These are phyloP conservation scores for Trapa bicornis DNA, from an alignment of 345 rosid species.

Conservation along the genomic window DNA sequence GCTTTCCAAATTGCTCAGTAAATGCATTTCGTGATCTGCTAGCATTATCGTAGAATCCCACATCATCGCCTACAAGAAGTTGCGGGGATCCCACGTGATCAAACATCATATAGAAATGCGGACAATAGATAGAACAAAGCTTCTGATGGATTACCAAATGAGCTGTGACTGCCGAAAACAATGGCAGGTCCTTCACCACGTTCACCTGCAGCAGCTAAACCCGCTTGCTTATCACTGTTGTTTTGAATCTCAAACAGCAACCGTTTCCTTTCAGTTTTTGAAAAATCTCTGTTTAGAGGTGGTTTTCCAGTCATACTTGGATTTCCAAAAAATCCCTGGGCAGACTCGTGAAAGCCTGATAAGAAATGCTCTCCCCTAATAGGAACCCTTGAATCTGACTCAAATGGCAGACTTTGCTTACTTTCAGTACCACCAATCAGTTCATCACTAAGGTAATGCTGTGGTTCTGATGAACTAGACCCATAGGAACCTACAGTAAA, in stretches of 20 bases:
- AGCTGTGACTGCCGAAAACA: constrained; percentile 26
- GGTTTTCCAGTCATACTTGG: constrained; percentile 17
- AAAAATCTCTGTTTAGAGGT: constrained; percentile 15
- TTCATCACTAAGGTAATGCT: constrained; percentile 19
- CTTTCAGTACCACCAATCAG: constrained; percentile 15
- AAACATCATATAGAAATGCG: not conserved
- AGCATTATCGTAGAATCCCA: constrained; percentile 28
- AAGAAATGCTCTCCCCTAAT: constrained; percentile 19
- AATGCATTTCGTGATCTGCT: constrained; percentile 13
- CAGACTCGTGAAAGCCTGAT: constrained; percentile 15
- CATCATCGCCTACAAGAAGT: constrained; percentile 16
- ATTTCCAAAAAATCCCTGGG: constrained; percentile 20
- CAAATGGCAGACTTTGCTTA: constrained; percentile 19
- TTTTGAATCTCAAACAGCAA: constrained; percentile 29
- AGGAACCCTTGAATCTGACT: constrained; percentile 23
- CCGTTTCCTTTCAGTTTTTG: constrained; percentile 21
- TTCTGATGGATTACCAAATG: constrained; percentile 20
- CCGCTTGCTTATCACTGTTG: constrained; percentile 19
- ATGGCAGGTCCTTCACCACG: constrained; percentile 18
- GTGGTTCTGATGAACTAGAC: constrained; percentile 28
- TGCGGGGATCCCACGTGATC: not conserved
- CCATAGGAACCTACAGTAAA: constrained; percentile 34
- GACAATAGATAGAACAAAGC: constrained; percentile 1
- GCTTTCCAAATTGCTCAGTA: constrained; percentile 22
- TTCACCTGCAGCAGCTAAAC: constrained; percentile 17